Base-by-base conservation (phyloP, 2,329 filamentous ascomycete genomes). In the Apiospora arundinis region DNA sequence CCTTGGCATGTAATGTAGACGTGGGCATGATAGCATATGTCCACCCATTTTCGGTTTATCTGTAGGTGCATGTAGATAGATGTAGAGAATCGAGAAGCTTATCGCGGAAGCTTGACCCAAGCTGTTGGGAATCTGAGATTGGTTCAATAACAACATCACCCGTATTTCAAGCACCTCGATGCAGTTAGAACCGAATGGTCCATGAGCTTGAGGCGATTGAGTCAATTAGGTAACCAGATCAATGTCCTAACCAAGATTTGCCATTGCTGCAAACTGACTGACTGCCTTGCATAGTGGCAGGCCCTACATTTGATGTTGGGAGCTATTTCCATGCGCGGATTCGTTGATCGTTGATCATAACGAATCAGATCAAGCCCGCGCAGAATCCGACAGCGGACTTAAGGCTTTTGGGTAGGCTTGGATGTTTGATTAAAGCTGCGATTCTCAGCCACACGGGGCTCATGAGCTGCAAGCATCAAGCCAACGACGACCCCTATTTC, bases 381-480 rank as follows among this genome's bases (percentile, higher is more conserved):
- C 49, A 56, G 25, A 56, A 8, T 37, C 28, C 52, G 52, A 60
- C 32, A 60, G 52, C 52, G 52, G 52, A 60, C 28, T 40, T 32
- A n/a, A 21, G 32, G n/a, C 21, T 23, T 40, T 63, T 40, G n/a
- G 21, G 28, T 28, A 12, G 23, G 14, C 2, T 46, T 21, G 25
- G 18, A 60, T 21, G 23, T 56, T 56, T 56, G 49, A 56, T 60
- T 60, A 21, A 60, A 60, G 21, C 16, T 60, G 52, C 23, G 56
- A n/a, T 11, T 63, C 21, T 52, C 32, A 63, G 56, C 56, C 56
- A 40, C 56, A 63, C n/a, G 56, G 28, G 52, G 52, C 52, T 60
- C 52, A 37, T 2, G 52, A 32, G 25, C 32, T 25, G 32, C 14
- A 16, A 21, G 32, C 28, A 60, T 1, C 28, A 60, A 56, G 49